phyloP scores from a whole-genome alignment of 768 basidiomycete species.

The Pleurotus cornucopiae region DNA sequence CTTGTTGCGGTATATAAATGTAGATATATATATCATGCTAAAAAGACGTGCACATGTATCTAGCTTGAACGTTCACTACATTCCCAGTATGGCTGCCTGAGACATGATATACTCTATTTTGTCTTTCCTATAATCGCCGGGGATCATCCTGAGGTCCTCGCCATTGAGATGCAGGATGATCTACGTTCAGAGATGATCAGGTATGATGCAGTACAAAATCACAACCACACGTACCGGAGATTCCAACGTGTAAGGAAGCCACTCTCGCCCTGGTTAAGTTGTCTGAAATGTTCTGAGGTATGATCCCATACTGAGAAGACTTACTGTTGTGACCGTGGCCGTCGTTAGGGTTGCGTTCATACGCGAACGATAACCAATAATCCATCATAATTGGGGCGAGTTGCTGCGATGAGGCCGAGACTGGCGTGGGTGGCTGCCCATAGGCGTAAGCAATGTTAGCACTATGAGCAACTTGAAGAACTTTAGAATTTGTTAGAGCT shows the following conservation, averaged over 20 bases:
- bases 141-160: background rate
- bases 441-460: slow-evolving; percentile 27
- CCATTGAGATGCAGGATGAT: background rate
- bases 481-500: background rate
- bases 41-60: no score
- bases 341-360: slow-evolving; percentile 38
- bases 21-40: no score
- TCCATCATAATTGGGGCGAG: slow-evolving; percentile 37
- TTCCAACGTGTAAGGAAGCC: background rate
- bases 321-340: slow-evolving; percentile 29
- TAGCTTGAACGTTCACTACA: no score
- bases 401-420: slow-evolving; percentile 7
- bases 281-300: background rate
- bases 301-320: slow-evolving; percentile 1
- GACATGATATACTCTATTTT: background rate
- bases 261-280: background rate
- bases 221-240: background rate
- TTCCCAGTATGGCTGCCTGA: no score
- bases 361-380: slow-evolving; percentile 45
- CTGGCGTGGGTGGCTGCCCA: slow-evolving; percentile 11
- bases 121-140: background rate
- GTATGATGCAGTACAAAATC: background rate
- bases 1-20: no score
- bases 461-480: slow-evolving; percentile 22
- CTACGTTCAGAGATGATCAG: background rate